phyloP scores from a whole-genome alignment of 1,139 yeast genomes.

The Chernovozyma aurita region DNA sequence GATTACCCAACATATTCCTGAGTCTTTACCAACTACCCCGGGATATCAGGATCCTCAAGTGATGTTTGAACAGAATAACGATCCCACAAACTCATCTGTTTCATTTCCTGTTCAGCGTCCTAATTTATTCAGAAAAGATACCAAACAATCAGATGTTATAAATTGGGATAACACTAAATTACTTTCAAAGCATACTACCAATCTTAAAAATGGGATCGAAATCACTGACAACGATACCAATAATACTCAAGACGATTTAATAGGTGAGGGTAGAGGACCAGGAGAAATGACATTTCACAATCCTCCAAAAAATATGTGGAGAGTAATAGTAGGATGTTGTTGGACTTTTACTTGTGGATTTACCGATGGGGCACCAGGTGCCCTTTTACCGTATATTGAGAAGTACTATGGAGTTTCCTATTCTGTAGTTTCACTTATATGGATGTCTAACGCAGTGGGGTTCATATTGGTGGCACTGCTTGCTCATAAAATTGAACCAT shows the following conservation, averaged over 20 bases:
- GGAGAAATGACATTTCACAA: conserved; percentile 22
- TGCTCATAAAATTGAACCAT: conserved; percentile 26
- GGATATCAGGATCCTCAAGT: conserved; percentile 18
- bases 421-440: conserved; percentile 39
- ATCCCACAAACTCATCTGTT: background rate
- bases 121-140: conserved; percentile 3
- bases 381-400: conserved; percentile 39
- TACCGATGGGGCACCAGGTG: conserved; percentile 42
- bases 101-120: conserved; percentile 4
- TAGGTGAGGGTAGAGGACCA: conserved; percentile 1
- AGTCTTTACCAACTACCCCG: conserved; percentile 28
- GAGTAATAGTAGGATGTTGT: conserved; percentile 27
- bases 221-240: background rate
- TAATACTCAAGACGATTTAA: background rate
- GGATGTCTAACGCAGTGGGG: conserved; percentile 42
- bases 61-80: background rate
- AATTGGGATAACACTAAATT: background rate
- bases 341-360: conserved; percentile 29
- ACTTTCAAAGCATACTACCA: background rate
- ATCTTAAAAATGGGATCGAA: background rate
- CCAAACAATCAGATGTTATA: background rate
- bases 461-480: conserved; percentile 33
- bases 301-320: conserved; percentile 32
- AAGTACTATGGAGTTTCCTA: conserved; percentile 32
- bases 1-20: conserved; percentile 16